These are phyloP conservation scores for Helotiales sp. DNA, from an alignment of 2,329 filamentous ascomycete genomes.

Conservation along the genomic window DNA sequence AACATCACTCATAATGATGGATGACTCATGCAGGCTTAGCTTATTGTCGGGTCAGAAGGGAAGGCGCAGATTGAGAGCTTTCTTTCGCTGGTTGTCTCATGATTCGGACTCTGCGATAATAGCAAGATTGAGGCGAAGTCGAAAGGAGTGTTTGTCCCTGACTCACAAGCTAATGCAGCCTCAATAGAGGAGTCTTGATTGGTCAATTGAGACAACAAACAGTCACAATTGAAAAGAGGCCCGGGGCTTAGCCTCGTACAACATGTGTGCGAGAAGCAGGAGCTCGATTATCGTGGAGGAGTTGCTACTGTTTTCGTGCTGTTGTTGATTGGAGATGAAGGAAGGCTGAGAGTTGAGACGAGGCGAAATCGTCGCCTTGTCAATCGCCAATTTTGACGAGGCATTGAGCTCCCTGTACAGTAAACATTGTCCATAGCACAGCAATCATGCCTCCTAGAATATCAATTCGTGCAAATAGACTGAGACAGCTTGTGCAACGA, in stretches of 20 bases:
- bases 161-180: not conserved
- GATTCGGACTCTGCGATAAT: not conserved
- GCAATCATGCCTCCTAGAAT: constrained; percentile 24
- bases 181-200: not conserved
- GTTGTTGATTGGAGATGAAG: not conserved
- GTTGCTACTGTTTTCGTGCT: constrained; percentile 1
- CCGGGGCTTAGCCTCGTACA: not conserved
- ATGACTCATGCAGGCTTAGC: not conserved
- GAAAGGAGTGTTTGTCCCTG: not conserved
- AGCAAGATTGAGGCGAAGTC: not conserved
- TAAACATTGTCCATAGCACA: not conserved
- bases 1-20: not conserved
- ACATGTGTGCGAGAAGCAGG: not conserved
- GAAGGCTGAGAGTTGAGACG: constrained; percentile 17
- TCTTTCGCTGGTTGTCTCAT: too few species aligned
- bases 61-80: not conserved
- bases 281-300: not conserved
- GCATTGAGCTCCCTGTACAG: not conserved
- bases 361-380: constrained; percentile 18
- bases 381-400: constrained; percentile 12
- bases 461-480: constrained; percentile 18
- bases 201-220: not conserved
- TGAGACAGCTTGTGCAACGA: constrained; percentile 9
- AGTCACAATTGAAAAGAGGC: not conserved
- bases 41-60: not conserved